A percentile compares a stretch with the other conserved stretches of the same genome.
phyloP scores from a whole-genome alignment of 495 filamentous ascomycete species.

The Xylaria bambusicola region DNA sequence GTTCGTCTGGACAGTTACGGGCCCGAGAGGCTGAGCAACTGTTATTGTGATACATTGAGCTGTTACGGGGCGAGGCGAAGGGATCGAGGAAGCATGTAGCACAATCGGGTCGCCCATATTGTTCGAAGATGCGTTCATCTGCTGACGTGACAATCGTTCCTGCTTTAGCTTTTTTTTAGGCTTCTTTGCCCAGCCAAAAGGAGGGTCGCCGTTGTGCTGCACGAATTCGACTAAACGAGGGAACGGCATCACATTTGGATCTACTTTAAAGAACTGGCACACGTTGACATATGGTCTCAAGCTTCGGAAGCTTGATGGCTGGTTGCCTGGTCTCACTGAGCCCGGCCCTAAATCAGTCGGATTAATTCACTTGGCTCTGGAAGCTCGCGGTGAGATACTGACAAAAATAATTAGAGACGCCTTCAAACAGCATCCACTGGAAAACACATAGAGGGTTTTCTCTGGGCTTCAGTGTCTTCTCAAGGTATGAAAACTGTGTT shows the following conservation, averaged over 20 bases:
- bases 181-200: background rate
- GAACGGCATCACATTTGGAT: background rate
- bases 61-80: too few relatives aligned
- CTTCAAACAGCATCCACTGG: background rate
- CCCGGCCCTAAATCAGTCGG: background rate
- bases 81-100: too few relatives aligned
- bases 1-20: too few relatives aligned
- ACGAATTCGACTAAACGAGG: background rate
- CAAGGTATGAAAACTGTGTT: background rate
- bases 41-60: too few relatives aligned
- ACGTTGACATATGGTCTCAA: background rate
- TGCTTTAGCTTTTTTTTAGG: too few relatives aligned
- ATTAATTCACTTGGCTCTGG: background rate
- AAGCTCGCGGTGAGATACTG: background rate
- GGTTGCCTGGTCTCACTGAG: background rate
- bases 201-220: background rate
- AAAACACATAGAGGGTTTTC: background rate
- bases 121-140: too few relatives aligned
- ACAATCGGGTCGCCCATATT: too few relatives aligned
- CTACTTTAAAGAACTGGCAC: background rate
- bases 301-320: background rate
- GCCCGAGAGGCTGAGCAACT: background rate
- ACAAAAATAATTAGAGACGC: conserved; percentile 9
- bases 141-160: too few relatives aligned
- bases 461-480: background rate